Evolutionary conservation across 2,329 filamentous ascomycete species (phyloP).

Genomic region (Annulohypoxylon truncatum): DNA sequence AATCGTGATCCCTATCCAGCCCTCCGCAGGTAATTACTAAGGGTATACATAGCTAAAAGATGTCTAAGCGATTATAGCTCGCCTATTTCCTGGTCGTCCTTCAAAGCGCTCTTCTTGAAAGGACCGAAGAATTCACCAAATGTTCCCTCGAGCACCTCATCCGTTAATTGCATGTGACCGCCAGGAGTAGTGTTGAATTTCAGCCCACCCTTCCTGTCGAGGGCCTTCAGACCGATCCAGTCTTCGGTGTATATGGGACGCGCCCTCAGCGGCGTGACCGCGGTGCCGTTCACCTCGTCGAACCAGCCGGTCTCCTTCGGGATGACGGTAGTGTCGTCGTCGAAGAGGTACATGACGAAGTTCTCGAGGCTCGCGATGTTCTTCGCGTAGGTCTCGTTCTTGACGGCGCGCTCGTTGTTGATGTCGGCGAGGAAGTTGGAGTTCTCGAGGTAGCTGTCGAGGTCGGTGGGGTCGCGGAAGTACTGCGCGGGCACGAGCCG

Average conservation of each 20-base stretch:
- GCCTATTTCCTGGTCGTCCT: constrained; percentile 44
- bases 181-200: constrained; percentile 79
- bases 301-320: constrained; percentile 96
- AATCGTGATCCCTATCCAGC: constrained; percentile 4
- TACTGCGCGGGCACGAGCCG: constrained; percentile 94
- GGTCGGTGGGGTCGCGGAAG: constrained; percentile 77
- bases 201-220: constrained; percentile 84
- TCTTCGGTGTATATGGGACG: constrained; percentile 85
- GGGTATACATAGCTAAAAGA: constrained; percentile 15
- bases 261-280: constrained; percentile 74
- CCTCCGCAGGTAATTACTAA: constrained; percentile 3
- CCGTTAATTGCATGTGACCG: constrained; percentile 83
- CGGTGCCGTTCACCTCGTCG: constrained; percentile 80
- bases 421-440: constrained; percentile 95
- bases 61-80: constrained; percentile 52
- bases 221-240: constrained; percentile 85
- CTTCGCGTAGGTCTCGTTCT: constrained; percentile 79
- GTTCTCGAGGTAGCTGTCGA: constrained; percentile 78
- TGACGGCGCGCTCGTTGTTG: constrained; percentile 86
- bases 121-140: constrained; percentile 76
- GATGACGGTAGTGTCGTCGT: constrained; percentile 84
- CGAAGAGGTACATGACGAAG: constrained; percentile 91
- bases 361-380: constrained; percentile 77
- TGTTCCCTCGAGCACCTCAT: constrained; percentile 72
- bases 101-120: constrained; percentile 54